Evolutionary conservation across 2,329 filamentous ascomycete genomes (phyloP).

Genomic region (Aspergillus fischeri): DNA sequence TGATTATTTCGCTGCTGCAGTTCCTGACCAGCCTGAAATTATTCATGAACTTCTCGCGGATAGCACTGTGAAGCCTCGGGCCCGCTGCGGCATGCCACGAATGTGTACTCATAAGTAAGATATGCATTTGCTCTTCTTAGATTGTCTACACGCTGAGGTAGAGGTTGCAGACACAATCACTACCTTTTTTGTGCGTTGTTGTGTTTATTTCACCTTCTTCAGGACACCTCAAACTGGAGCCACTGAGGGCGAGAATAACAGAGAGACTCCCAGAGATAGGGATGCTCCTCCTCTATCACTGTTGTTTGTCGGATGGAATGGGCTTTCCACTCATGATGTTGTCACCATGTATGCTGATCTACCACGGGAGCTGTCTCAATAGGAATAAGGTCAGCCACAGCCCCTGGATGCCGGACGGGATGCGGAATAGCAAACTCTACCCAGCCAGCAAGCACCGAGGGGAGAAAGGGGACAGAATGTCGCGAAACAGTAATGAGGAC

Average conservation of each 20-base stretch:
- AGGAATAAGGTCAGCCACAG: constrained; percentile 3
- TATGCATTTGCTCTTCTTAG: constrained; percentile 15
- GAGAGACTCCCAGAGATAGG: constrained; percentile 1
- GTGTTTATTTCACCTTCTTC: constrained; percentile 24
- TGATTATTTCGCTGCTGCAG: constrained; percentile 14
- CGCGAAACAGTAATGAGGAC: constrained; percentile 2
- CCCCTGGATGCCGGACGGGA: neutral
- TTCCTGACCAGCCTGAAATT: constrained; percentile 9
- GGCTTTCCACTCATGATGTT: neutral
- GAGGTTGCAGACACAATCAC: constrained; percentile 11
- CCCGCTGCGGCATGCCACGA: constrained; percentile 13
- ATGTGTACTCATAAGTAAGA: constrained; percentile 14
- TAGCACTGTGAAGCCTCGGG: constrained; percentile 8
- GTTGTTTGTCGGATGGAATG: constrained; percentile 5
- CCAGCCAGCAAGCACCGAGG: neutral
- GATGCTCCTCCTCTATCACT: neutral
- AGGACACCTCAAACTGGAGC: constrained; percentile 8
- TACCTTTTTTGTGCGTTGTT: constrained; percentile 18
- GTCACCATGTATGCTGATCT: neutral
- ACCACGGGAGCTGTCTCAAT: neutral
- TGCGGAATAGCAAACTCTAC: neutral
- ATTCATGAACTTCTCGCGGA: constrained; percentile 9
- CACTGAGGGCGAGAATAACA: neutral
- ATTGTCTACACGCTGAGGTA: constrained; percentile 12
- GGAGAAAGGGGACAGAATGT: neutral